A percentile compares a stretch with the other conserved stretches of the same genome.
These are phyloP conservation scores for Dryas octopetala DNA, from an alignment of 306 rosid species.

Conservation along the genomic window DNA sequence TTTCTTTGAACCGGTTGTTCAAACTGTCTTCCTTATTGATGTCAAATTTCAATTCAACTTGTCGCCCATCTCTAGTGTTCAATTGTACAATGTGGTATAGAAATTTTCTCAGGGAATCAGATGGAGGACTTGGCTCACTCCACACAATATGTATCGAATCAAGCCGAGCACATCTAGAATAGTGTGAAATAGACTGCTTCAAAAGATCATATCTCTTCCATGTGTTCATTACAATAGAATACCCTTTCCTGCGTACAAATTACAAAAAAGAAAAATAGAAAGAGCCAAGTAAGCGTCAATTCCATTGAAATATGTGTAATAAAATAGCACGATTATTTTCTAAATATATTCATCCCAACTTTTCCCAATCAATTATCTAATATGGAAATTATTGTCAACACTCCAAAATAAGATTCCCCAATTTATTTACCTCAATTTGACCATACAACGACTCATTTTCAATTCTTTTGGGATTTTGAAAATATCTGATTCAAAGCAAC, in stretches of 20 bases:
- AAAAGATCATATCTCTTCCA: slow-evolving; percentile 97
- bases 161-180: slow-evolving; percentile 69
- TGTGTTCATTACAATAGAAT: slow-evolving; percentile 85
- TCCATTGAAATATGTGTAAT: too few relatives aligned
- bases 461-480: neutral
- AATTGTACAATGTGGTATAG: slow-evolving; percentile 42
- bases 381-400: neutral
- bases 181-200: slow-evolving; percentile 86
- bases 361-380: neutral
- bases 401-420: neutral
- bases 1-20: slow-evolving; percentile 90
- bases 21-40: slow-evolving; percentile 81
- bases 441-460: neutral
- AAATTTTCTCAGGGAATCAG: slow-evolving; percentile 45
- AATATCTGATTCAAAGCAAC: neutral
- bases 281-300: neutral
- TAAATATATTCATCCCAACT: neutral
- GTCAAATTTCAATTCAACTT: slow-evolving; percentile 63
- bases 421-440: neutral
- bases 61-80: slow-evolving; percentile 46
- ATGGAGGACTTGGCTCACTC: slow-evolving; percentile 90
- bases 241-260: slow-evolving; percentile 66
- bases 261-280: neutral
- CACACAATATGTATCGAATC: slow-evolving; percentile 81
- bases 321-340: neutral